Evolutionary conservation across 2,329 filamentous ascomycete genomes (phyloP).

Genomic region (Venturia asperata): DNA sequence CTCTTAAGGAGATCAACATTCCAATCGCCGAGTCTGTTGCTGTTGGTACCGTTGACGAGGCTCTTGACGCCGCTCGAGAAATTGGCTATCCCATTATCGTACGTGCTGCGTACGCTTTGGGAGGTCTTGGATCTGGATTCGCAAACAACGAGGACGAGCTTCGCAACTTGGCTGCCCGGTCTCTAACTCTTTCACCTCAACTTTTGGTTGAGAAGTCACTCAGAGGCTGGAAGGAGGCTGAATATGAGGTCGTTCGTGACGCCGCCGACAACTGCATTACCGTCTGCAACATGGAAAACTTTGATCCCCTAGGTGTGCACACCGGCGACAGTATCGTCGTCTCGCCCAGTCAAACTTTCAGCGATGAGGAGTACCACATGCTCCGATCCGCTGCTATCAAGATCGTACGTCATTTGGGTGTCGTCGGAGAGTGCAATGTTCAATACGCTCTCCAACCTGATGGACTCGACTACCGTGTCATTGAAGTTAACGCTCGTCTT

Average conservation of each 20-base stretch:
- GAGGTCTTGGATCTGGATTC: constrained; percentile 93
- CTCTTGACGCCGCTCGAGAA: constrained; percentile 73
- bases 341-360: constrained; percentile 91
- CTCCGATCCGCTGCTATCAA: constrained; percentile 95
- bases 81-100: constrained; percentile 98
- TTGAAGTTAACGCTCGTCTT: constrained; percentile 97
- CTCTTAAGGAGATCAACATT: constrained; percentile 93
- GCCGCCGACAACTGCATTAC: constrained; percentile 98
- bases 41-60: constrained; percentile 84
- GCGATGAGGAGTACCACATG: constrained; percentile 99
- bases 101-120: constrained; percentile 90
- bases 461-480: constrained; percentile 95
- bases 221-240: constrained; percentile 99
- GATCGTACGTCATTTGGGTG: constrained; percentile 92
- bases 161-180: constrained; percentile 84
- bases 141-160: constrained; percentile 91
- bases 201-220: constrained; percentile 97
- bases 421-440: constrained; percentile 97
- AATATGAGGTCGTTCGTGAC: constrained; percentile 97
- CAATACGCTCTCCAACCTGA: constrained; percentile 96
- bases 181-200: constrained; percentile 87
- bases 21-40: constrained; percentile 95
- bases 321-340: constrained; percentile 99
- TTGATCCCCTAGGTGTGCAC: constrained; percentile 93
- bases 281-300: constrained; percentile 99